Conservation (phyloP, 108 stramenopile species). For the Fragilaria crotonensis region DNA sequence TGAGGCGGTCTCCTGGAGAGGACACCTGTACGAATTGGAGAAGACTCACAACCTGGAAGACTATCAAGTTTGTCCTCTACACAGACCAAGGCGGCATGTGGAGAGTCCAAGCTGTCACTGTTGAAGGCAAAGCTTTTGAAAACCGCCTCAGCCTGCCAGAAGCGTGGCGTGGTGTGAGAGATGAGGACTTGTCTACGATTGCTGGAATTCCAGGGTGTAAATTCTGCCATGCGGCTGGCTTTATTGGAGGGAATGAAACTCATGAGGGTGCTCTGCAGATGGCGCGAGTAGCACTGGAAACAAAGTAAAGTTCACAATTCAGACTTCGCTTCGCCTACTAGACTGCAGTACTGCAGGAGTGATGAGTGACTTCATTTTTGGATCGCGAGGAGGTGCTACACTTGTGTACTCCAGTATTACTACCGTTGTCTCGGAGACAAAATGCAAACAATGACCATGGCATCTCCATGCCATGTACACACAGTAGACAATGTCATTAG, state of each 20-base stretch:
- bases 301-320: neutral
- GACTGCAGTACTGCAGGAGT: no score
- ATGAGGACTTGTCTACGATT: conserved; percentile 67
- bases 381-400: no score
- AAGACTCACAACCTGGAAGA: conserved; percentile 35
- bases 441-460: no score
- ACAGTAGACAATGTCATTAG: no score
- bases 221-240: conserved; percentile 96
- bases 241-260: conserved; percentile 95
- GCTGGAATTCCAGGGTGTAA: conserved; percentile 83
- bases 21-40: conserved; percentile 92
- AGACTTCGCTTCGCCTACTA: no score
- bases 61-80: conserved; percentile 94
- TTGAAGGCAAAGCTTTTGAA: conserved; percentile 83
- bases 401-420: no score
- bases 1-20: conserved; percentile 85
- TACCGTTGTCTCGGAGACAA: no score
- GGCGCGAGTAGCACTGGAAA: conserved; percentile 65
- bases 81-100: conserved; percentile 87
- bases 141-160: conserved; percentile 84
- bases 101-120: conserved; percentile 99
- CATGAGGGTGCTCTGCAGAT: conserved; percentile 92
- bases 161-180: conserved; percentile 92
- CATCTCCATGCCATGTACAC: no score
- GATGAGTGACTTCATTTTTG: no score